Evolutionary conservation across 208 protist genomes (phyloP), one percentile per base, ranked within the genome.

Genomic region (Crithidia acanthocephali): DNA sequence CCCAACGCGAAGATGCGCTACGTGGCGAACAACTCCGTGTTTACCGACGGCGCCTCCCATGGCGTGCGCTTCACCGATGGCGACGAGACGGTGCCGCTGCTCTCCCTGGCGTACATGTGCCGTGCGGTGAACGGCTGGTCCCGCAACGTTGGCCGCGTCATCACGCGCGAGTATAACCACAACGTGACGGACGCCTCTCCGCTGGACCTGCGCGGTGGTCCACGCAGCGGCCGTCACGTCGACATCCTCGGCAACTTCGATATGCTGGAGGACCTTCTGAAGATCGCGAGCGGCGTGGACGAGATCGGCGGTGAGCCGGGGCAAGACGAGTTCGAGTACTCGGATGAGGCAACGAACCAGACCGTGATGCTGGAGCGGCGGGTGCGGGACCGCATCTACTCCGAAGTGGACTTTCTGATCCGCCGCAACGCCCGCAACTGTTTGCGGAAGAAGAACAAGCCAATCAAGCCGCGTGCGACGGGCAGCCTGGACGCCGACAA

Each of bases 81-180:
- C 35, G 95, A 98, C 55, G 93, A 93, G 28, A 98, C 95, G 23
- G 92, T 98, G 44, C 90, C 95, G 40, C 82, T 98, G 8, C 25
- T 92, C 44, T 93, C 86, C 33, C 85, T 98, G 22, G 92, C 80
- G 22, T 97, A 96, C 80, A 96, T 97, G 91, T 97, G 95, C 71
- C 80, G 91, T 2, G 88, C 88, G 18, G 75, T 83, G 45, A 95
- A 97, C 77, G 91, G 91, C 9, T 98, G 93, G 92, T 77, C 53
- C 10, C 73, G 78, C 40, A 88, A 90, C 71, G 86, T 94, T 28
- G 87, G 86, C 15, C 81, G 87, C 33, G 92, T 97, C 35, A 73
- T 97, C 22, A 97, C 93, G 37, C 79, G 88, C 5, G 93, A 98
- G 70, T 91, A 81, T 63, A 76, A 81, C 30, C 85, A 96, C 68